phyloP scores from a whole-genome alignment of 345 rosid species.

The Kandelia obovata region DNA sequence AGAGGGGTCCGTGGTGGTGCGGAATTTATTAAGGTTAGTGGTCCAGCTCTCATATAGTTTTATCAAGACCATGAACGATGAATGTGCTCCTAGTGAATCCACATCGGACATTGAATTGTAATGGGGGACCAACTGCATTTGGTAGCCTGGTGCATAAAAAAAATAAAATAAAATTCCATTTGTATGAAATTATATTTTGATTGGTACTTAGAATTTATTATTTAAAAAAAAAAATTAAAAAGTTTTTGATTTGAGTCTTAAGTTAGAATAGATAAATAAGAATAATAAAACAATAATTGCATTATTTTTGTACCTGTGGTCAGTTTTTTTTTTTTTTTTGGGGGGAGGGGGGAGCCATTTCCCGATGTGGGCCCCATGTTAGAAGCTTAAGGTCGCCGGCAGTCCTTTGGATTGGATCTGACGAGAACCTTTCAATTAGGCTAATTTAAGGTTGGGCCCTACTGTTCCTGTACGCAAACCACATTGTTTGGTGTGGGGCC shows the following conservation, averaged over 20 bases:
- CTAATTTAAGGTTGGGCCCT: conserved; percentile 13
- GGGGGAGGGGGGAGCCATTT: not conserved
- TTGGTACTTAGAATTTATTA: too few relatives aligned
- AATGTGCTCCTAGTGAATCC: conserved; percentile 9
- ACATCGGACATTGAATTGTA: not conserved
- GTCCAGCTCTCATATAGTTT: not conserved
- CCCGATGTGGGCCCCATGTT: conserved; percentile 14
- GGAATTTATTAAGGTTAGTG: not conserved
- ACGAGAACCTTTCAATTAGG: conserved; percentile 26
- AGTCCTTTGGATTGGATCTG: conserved; percentile 32
- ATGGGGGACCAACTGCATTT: not conserved
- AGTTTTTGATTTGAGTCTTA: too few relatives aligned
- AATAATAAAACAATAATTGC: not conserved
- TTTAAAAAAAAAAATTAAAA: too few relatives aligned
- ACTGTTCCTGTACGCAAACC: conserved; percentile 1
- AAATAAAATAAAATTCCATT: too few relatives aligned
- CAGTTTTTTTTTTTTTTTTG: not conserved
- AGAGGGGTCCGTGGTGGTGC: not conserved
- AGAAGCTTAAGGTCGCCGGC: conserved; percentile 21
- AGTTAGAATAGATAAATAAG: not conserved
- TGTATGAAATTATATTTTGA: too few relatives aligned
- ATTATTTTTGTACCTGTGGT: too few relatives aligned
- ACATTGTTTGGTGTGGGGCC: not conserved
- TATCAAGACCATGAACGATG: not conserved
- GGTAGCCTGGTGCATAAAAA: not conserved